Percentiles rank a stretch among this genome's conserved stretches.
Evolutionary conservation across 345 rosid species (phyloP).

Genomic region (Firmiana major): DNA sequence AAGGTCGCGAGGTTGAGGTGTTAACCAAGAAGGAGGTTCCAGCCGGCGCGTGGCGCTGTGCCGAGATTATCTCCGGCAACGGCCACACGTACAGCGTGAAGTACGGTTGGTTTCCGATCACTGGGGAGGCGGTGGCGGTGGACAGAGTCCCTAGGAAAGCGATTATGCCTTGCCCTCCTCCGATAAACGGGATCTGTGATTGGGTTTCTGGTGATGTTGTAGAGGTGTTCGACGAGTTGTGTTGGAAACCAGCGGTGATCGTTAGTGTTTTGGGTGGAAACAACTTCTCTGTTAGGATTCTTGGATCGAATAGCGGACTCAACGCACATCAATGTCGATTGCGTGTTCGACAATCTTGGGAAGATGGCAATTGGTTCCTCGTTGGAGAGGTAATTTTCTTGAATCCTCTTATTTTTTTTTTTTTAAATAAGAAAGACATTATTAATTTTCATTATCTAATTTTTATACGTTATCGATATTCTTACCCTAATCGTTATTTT

Average conservation of each 20-base stretch:
- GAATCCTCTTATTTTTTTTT: background rate
- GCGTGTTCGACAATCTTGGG: constrained; percentile 17
- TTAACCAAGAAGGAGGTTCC: constrained; percentile 37
- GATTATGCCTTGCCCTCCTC: constrained; percentile 67
- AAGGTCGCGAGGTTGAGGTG: constrained; percentile 61
- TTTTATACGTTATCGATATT: background rate
- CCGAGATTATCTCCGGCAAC: constrained; percentile 55
- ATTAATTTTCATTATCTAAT: background rate
- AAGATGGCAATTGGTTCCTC: constrained; percentile 15
- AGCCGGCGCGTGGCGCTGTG: constrained; percentile 53
- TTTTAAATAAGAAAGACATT: background rate
- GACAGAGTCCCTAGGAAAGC: constrained; percentile 53
- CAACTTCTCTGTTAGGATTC: constrained; percentile 1
- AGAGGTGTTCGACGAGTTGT: constrained; percentile 11
- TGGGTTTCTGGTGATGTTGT: constrained; percentile 14
- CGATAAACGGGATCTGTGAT: background rate
- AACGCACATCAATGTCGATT: background rate
- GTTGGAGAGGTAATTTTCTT: constrained; percentile 14
- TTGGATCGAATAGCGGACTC: constrained; percentile 7
- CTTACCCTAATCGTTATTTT: background rate
- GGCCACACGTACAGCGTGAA: constrained; percentile 51
- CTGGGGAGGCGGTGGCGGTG: constrained; percentile 8
- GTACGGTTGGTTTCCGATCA: constrained; percentile 23
- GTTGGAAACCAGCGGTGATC: constrained; percentile 13
- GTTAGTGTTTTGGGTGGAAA: background rate